phyloP scores from a whole-genome alignment of 2,329 filamentous ascomycete genomes.

The Boeremia exigua region DNA sequence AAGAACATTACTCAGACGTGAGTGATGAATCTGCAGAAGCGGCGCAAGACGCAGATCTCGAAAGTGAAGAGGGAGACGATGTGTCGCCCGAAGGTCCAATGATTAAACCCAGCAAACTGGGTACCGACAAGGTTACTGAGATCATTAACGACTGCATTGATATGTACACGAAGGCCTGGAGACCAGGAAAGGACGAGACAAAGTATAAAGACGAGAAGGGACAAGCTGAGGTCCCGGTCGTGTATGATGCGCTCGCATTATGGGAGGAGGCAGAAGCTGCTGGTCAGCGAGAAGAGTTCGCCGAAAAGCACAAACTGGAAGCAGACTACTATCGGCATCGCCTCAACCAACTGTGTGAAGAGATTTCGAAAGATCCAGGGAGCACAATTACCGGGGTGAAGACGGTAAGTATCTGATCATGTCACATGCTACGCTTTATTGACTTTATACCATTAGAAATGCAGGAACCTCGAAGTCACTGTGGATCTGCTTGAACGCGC shows the following conservation, averaged over 20 bases:
- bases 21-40: constrained; percentile 2
- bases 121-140: constrained; percentile 18
- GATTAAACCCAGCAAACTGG: constrained; percentile 14
- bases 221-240: constrained; percentile 7
- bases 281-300: constrained; percentile 19
- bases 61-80: neutral
- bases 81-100: neutral
- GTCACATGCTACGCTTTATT: neutral
- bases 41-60: neutral
- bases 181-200: constrained; percentile 21
- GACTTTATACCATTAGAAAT: constrained; percentile 59
- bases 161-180: constrained; percentile 27
- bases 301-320: constrained; percentile 19
- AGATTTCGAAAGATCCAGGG: constrained; percentile 54
- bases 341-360: constrained; percentile 27
- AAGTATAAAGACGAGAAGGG: neutral
- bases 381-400: constrained; percentile 46
- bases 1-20: constrained; percentile 19
- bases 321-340: constrained; percentile 22
- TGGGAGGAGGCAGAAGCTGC: constrained; percentile 31
- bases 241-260: constrained; percentile 23
- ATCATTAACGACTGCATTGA: constrained; percentile 40
- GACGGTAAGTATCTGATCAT: neutral
- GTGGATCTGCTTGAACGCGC: constrained; percentile 66
- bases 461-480: constrained; percentile 67